Evolutionary conservation across 768 basidiomycete genomes (phyloP), one percentile per base, ranked within the genome.

Genomic region (Boletales sp.): DNA sequence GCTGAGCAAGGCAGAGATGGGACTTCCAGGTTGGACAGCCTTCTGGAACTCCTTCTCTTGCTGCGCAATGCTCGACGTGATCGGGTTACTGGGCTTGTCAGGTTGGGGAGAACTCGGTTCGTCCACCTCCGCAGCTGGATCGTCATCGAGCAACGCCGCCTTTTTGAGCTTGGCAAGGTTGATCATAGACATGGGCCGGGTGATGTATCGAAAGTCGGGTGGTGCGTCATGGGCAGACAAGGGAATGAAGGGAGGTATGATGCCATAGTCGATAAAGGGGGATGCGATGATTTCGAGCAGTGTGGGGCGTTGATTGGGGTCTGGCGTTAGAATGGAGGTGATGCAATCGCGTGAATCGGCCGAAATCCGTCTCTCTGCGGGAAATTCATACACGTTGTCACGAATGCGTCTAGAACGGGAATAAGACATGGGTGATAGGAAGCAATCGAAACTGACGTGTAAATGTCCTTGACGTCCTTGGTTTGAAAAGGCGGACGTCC

Each of bases 401-500:
- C 87, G 86, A 65, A 99, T 99, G 43, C 94, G 90, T 54, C 90
- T 93, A 54, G 18, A 53, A 50, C 31, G 35, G 8, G 39, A 14
- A 60, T 31, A 55, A 49, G 18, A 33, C 1, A 41, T 3, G 37
- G 11, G 2, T 2, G 13, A 28, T 28, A 28, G 25, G 25, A 4
- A 48, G 42, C 35, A 25, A 49, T n/a, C 40, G 31, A 44, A 3
- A 64, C 83, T 68, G 62, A 88, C 87, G 92, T 86, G 72, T 97
- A 96, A 53, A 98, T 97, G 11, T 83, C 84, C 70, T 97, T 96
- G 61, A 98, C 93, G 46, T 98, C 94, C 65, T 96, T 94, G 14
- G 94, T 97, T 68, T 99, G 96, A 75, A 99, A 99, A 1, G 95
- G 95, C 1, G 95, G 95, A n/a, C 88, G 84, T 12, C 96, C 96